Base-by-base conservation (phyloP, 768 basidiomycete species). In the Trametes cubensis region DNA sequence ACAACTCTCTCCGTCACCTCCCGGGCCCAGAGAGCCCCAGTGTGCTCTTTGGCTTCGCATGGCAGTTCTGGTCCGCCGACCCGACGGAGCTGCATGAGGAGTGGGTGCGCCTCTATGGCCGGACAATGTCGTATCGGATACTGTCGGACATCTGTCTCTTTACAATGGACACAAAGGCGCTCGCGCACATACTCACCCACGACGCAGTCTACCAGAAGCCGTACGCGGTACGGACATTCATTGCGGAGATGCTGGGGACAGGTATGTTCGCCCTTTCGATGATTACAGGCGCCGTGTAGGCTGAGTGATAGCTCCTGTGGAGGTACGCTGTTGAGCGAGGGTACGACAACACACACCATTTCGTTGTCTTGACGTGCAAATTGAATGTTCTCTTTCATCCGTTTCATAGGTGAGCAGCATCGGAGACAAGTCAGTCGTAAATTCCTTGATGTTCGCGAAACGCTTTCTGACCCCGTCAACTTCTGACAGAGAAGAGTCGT, bases 121-220 rank as follows among this genome's bases (percentile, higher is more conserved):
- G 59, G 11, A 60, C 59, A 1, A n/a, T 60, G 7, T 39, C 44
- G 26, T 60, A 60, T 45, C 38, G 57, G 15, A 28, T 60, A 6
- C 52, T 62, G 11, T 55, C 47, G 26, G 18, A 62, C 46, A 18
- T 28, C 39, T 44, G 52, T 21, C 40, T 67, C 14, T 67, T 61
- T 42, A 64, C 66, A 6, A 72, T 78, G 61, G 91, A 92, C 67
- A 75, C 83, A 0, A 82, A 83, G 41, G 90, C 89, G 0, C 45
- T 92, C 41, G 79, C 80, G 48, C 85, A 91, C 67, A 76, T 94
- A 55, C 76, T 93, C n/a, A 78, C 79, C 62, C 84, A 88, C 60
- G 75, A 75, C 30, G 72, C 80, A 30, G 74, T 77, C 44, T 90
- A 85, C 63, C 82, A 84, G 63, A 91, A 90, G 66, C 79, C 87